Conservation (phyloP, 2,329 filamentous ascomycete genomes). For the Aaosphaeria arxii region DNA sequence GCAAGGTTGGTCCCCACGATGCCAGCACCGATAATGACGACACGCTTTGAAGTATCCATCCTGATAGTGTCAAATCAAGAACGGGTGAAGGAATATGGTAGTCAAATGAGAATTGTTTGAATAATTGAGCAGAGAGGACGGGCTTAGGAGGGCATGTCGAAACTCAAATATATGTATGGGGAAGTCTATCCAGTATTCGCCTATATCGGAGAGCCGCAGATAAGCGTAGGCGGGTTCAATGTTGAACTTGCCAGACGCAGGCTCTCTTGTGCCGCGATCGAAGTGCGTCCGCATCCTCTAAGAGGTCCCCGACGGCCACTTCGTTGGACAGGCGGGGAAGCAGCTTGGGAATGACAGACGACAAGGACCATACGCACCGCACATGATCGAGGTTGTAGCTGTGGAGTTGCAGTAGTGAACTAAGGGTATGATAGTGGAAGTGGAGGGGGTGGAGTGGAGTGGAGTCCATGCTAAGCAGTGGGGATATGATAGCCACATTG, state of each 20-base stretch:
- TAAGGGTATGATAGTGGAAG: not conserved
- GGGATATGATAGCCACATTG: not conserved
- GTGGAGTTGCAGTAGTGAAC: too few species aligned
- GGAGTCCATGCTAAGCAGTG: not conserved
- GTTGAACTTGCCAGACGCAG: too few species aligned
- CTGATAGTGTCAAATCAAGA: not conserved
- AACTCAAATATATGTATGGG: not conserved
- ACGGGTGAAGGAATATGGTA: not conserved
- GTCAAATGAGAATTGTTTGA: not conserved
- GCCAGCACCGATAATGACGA: constrained; percentile 54
- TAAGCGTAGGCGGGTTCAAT: not conserved
- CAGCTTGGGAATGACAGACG: not conserved
- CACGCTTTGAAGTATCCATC: constrained; percentile 36
- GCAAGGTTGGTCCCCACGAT: constrained; percentile 64
- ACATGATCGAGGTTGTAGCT: too few species aligned
- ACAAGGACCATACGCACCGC: too few species aligned
- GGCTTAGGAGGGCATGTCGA: not conserved
- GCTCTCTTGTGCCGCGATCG: not conserved
- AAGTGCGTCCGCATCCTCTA: not conserved
- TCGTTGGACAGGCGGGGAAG: not conserved
- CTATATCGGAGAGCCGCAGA: not conserved
- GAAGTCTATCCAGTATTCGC: not conserved
- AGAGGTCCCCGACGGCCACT: too few species aligned
- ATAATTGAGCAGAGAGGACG: not conserved
- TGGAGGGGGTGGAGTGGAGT: not conserved